Percentiles rank a stretch among this genome's conserved stretches.
Evolutionary conservation across 2,329 filamentous ascomycete genomes (phyloP).

Genomic region (Xylariaceae sp.): DNA sequence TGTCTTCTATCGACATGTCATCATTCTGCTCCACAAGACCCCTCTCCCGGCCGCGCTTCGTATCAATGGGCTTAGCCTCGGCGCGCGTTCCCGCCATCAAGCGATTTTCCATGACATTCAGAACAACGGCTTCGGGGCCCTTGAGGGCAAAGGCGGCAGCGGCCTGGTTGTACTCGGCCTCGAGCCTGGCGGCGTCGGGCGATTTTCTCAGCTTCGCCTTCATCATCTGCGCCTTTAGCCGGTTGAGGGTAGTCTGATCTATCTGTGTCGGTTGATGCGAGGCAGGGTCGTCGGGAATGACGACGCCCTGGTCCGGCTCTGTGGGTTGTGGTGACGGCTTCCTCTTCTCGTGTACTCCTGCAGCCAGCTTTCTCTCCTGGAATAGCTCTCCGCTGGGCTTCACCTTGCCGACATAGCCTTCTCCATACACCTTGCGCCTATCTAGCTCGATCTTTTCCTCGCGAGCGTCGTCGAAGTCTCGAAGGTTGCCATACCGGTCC

Average conservation of each 20-base stretch:
- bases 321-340: slow-evolving; percentile 27
- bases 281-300: slow-evolving; percentile 50
- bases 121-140: slow-evolving; percentile 66
- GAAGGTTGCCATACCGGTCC: slow-evolving; percentile 74
- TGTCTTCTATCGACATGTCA: slow-evolving; percentile 94
- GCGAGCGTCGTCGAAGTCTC: slow-evolving; percentile 84
- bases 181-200: slow-evolving; percentile 68
- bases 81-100: slow-evolving; percentile 68
- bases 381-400: slow-evolving; percentile 86
- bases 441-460: slow-evolving; percentile 93
- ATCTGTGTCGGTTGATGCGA: slow-evolving; percentile 48
- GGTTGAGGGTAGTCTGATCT: slow-evolving; percentile 78
- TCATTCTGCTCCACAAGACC: slow-evolving; percentile 86
- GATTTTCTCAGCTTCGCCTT: slow-evolving; percentile 83
- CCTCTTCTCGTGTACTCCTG: slow-evolving; percentile 40
- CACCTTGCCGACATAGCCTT: slow-evolving; percentile 76
- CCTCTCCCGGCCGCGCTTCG: slow-evolving; percentile 75
- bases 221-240: slow-evolving; percentile 89
- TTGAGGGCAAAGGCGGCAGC: slow-evolving; percentile 53
- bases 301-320: slow-evolving; percentile 47
- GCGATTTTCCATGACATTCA: slow-evolving; percentile 84
- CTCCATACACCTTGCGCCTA: slow-evolving; percentile 73
- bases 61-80: slow-evolving; percentile 74
- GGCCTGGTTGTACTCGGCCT: slow-evolving; percentile 77
- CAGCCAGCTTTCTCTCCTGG: slow-evolving; percentile 62